Conservation (phyloP, 1,284 basidiomycete genomes). For the Mycena citricolor region DNA sequence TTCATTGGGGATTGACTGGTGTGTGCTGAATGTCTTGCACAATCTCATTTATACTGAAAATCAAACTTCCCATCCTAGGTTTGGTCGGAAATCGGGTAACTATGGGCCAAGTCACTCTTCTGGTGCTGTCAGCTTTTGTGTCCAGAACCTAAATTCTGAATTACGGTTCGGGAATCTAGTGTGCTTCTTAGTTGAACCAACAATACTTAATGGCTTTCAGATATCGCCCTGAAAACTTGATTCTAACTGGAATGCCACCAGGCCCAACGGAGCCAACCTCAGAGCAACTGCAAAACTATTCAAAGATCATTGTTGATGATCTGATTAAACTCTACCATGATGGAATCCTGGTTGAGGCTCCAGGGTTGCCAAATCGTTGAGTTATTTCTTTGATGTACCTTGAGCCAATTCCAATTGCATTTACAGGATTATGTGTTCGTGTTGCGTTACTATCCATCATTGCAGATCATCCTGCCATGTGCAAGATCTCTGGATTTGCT, state of each 20-base stretch:
- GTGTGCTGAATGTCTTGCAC: neutral
- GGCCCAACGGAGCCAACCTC: conserved; percentile 24
- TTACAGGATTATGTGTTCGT: conserved; percentile 26
- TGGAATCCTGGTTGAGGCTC: conserved; percentile 19
- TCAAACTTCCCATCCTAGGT: conserved; percentile 5
- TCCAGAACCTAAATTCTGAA: conserved; percentile 11
- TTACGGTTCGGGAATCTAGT: conserved; percentile 6
- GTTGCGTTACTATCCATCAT: conserved; percentile 28
- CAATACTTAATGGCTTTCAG: neutral
- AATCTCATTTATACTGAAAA: neutral
- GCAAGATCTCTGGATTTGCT: conserved; percentile 31
- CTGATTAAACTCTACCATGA: conserved; percentile 25
- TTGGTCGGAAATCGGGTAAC: conserved; percentile 11
- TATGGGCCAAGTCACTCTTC: conserved; percentile 20
- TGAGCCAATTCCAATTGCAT: neutral
- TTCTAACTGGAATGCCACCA: conserved; percentile 20
- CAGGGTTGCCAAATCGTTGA: conserved; percentile 23
- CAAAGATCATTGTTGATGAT: conserved; percentile 23
- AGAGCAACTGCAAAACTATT: conserved; percentile 21
- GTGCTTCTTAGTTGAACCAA: neutral
- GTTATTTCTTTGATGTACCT: conserved; percentile 1
- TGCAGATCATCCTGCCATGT: conserved; percentile 36
- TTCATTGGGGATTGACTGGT: conserved; percentile 19
- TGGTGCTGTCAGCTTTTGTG: conserved; percentile 10
- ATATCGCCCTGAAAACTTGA: conserved; percentile 19